phyloP scores from a whole-genome alignment of 1,284 basidiomycete genomes.

The Blastosporella zonata region DNA sequence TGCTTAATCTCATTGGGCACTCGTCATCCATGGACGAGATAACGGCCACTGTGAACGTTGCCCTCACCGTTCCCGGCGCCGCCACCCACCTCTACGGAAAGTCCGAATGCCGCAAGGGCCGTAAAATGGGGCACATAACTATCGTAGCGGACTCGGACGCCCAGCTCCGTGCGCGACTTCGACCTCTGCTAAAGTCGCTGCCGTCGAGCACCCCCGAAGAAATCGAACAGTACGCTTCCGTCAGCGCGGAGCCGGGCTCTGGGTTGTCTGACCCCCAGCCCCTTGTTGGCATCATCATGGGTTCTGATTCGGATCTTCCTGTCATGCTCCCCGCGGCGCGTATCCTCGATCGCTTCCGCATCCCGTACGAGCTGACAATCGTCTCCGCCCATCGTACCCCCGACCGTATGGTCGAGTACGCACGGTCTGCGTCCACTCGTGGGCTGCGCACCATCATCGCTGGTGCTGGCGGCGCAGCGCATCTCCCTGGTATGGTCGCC shows the following conservation, averaged over 20 bases:
- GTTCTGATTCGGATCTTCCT: constrained; percentile 96
- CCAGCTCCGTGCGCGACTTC: constrained; percentile 66
- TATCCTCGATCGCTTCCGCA: constrained; percentile 76
- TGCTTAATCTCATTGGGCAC: constrained; percentile 93
- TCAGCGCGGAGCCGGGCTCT: constrained; percentile 36
- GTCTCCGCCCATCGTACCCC: constrained; percentile 97
- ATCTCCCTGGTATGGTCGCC: constrained; percentile 98
- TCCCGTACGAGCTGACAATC: constrained; percentile 94
- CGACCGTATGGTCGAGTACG: constrained; percentile 82
- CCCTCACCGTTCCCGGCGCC: constrained; percentile 73
- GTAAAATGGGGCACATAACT: constrained; percentile 99
- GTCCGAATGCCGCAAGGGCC: constrained; percentile 80
- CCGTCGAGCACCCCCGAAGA: constrained; percentile 51
- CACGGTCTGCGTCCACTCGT: constrained; percentile 71
- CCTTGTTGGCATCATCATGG: constrained; percentile 96
- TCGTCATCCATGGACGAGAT: constrained; percentile 66
- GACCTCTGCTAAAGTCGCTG: constrained; percentile 65
- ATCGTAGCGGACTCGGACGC: constrained; percentile 84
- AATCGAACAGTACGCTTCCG: constrained; percentile 56
- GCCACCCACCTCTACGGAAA: constrained; percentile 94
- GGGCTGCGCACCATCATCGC: constrained; percentile 86
- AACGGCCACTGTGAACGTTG: constrained; percentile 49
- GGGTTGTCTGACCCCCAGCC: constrained; percentile 69
- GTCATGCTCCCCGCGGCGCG: constrained; percentile 89
- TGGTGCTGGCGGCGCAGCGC: constrained; percentile 95